Evolutionary conservation across 2,329 filamentous ascomycete species (phyloP).

Genomic region (Gaeumannomyces sp.): DNA sequence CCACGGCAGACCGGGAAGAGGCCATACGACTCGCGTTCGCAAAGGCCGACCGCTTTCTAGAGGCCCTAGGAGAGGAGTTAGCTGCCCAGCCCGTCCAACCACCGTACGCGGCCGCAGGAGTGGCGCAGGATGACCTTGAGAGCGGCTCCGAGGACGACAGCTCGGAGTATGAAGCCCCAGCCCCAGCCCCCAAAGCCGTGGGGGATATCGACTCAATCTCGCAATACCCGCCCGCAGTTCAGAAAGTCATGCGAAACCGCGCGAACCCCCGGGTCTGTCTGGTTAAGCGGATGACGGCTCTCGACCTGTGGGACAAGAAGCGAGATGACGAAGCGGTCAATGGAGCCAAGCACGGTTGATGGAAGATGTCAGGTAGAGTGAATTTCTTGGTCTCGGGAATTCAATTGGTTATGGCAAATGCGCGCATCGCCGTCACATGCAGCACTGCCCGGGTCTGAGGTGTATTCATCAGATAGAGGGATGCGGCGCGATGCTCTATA

Average conservation of each 20-base stretch:
- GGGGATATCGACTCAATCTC: neutral
- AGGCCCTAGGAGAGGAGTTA: neutral
- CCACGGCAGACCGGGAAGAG: neutral
- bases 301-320: conserved; percentile 8
- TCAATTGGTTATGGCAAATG: neutral
- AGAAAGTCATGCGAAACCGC: neutral
- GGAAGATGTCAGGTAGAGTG: neutral
- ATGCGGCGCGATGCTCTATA: neutral
- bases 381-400: neutral
- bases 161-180: neutral
- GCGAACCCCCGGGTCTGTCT: neutral
- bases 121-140: neutral
- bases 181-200: neutral
- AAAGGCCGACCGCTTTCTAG: neutral
- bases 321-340: neutral
- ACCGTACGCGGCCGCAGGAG: neutral
- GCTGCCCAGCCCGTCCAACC: neutral
- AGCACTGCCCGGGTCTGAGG: too few species aligned
- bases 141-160: neutral
- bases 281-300: neutral
- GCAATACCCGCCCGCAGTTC: neutral
- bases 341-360: neutral
- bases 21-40: neutral
- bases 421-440: neutral
- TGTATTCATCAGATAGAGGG: neutral